Conservation (phyloP, 2,329 filamentous ascomycete species). For the Dactylellina parvicollis region DNA sequence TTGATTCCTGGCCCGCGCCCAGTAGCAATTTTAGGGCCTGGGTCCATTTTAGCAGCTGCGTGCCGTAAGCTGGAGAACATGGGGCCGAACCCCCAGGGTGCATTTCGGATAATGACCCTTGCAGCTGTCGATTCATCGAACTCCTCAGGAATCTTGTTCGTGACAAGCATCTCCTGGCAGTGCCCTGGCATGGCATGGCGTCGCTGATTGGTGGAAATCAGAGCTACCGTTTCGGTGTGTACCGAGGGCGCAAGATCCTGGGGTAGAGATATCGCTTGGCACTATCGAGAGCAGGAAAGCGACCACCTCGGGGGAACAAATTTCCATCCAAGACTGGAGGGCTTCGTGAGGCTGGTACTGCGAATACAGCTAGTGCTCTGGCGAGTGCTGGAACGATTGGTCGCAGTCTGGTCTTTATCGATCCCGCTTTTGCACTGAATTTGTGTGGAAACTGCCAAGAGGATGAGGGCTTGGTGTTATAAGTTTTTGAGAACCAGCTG, state of each 20-base stretch:
- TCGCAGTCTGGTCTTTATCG: neutral
- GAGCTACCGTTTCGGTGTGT: slow-evolving; percentile 31
- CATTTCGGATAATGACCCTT: slow-evolving; percentile 52
- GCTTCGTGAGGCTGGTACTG: neutral
- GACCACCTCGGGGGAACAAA: slow-evolving; percentile 46
- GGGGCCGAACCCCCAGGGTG: slow-evolving; percentile 35
- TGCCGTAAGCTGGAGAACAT: slow-evolving; percentile 22
- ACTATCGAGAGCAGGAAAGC: slow-evolving; percentile 8
- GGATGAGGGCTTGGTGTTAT: neutral
- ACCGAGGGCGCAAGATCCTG: slow-evolving; percentile 39
- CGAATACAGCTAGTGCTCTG: neutral
- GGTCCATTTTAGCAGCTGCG: slow-evolving; percentile 4
- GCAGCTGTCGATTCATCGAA: slow-evolving; percentile 11
- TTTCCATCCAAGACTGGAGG: slow-evolving; percentile 42
- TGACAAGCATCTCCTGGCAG: slow-evolving; percentile 28
- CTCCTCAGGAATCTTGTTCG: slow-evolving; percentile 36
- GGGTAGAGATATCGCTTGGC: slow-evolving; percentile 30
- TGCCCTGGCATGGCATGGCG: slow-evolving; percentile 26
- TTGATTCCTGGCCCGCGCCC: neutral
- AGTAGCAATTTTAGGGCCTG: neutral
- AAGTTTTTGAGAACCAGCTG: neutral
- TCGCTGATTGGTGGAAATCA: slow-evolving; percentile 51
- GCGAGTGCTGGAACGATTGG: neutral
- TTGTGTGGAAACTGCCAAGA: neutral
- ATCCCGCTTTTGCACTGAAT: neutral